These are phyloP conservation scores for Candida mattraensis DNA, from an alignment of 805 yeast genomes.

Conservation along the genomic window DNA sequence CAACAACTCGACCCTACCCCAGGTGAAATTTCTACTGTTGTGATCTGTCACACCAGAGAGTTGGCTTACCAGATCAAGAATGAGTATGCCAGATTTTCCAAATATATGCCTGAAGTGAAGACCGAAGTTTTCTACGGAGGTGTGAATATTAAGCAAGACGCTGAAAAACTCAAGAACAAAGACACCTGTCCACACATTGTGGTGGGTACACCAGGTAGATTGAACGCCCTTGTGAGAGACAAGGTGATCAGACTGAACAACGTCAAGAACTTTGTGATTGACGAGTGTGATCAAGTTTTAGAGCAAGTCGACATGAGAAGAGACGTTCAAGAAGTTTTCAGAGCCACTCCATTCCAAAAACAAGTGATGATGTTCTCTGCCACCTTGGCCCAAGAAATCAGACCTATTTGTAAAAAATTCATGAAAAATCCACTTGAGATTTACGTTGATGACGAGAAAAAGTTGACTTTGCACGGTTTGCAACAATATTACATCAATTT, in stretches of 20 bases:
- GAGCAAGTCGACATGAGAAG: conserved; percentile 90
- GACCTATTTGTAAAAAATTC: conserved; percentile 96
- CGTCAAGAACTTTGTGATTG: conserved; percentile 92
- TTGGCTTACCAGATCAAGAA: conserved; percentile 97
- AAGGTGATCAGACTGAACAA: conserved; percentile 82
- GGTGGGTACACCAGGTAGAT: conserved; percentile 98
- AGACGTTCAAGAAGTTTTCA: conserved; percentile 96
- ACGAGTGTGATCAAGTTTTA: conserved; percentile 97
- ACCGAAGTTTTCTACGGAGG: conserved; percentile 98
- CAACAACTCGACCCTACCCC: conserved; percentile 97
- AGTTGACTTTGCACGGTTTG: conserved; percentile 95
- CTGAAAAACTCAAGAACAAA: conserved; percentile 83
- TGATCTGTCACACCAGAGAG: conserved; percentile 97
- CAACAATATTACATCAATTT: conserved; percentile 94
- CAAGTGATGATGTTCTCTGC: conserved; percentile 99
- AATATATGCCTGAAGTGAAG: conserved; percentile 96
- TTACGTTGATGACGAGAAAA: conserved; percentile 96
- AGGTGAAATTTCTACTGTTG: conserved; percentile 93
- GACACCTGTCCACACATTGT: conserved; percentile 95
- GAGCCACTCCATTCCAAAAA: conserved; percentile 96
- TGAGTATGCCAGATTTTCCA: conserved; percentile 95
- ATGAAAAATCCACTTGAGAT: conserved; percentile 98
- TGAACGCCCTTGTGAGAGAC: conserved; percentile 90
- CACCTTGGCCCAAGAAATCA: conserved; percentile 88
- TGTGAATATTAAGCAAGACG: conserved; percentile 79